phyloP scores from a whole-genome alignment of 108 stramenopile species.

The Pseudonitzschia pungens region DNA sequence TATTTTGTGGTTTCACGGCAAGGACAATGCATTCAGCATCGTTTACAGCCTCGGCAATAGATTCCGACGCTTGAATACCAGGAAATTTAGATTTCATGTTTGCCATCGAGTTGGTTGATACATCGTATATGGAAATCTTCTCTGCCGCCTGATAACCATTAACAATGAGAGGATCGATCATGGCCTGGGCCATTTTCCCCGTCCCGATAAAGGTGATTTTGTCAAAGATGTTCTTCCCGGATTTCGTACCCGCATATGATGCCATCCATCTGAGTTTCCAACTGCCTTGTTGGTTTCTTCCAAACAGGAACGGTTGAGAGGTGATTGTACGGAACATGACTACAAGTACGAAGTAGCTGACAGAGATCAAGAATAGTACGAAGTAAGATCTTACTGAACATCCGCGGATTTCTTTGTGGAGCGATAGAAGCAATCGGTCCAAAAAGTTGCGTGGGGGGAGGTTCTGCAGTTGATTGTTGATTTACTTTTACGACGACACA shows the following conservation, averaged over 20 bases:
- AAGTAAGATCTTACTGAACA: no score
- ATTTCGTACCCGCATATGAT: not conserved
- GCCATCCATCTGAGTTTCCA: conserved; percentile 17
- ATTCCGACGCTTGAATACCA: conserved; percentile 46
- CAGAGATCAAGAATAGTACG: not conserved
- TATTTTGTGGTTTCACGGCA: conserved; percentile 93
- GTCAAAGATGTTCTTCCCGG: conserved; percentile 23
- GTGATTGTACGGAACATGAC: not conserved
- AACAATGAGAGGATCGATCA: conserved; percentile 74
- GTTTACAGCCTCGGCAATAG: conserved; percentile 48
- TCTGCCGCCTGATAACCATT: conserved; percentile 62
- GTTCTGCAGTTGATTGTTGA: no score
- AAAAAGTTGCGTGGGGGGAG: no score
- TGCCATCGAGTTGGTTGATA: conserved; percentile 48
- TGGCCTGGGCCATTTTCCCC: conserved; percentile 95
- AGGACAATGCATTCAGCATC: conserved; percentile 80
- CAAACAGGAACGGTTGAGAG: not conserved
- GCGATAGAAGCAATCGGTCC: no score
- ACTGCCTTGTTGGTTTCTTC: not conserved
- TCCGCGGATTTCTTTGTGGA: no score
- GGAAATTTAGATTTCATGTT: conserved; percentile 39
- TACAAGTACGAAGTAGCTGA: not conserved
- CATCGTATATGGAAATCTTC: conserved; percentile 67
- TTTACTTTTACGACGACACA: no score
- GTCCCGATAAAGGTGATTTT: conserved; percentile 89